phyloP scores from a whole-genome alignment of 495 filamentous ascomycete genomes.

The Bacidia rubella region DNA sequence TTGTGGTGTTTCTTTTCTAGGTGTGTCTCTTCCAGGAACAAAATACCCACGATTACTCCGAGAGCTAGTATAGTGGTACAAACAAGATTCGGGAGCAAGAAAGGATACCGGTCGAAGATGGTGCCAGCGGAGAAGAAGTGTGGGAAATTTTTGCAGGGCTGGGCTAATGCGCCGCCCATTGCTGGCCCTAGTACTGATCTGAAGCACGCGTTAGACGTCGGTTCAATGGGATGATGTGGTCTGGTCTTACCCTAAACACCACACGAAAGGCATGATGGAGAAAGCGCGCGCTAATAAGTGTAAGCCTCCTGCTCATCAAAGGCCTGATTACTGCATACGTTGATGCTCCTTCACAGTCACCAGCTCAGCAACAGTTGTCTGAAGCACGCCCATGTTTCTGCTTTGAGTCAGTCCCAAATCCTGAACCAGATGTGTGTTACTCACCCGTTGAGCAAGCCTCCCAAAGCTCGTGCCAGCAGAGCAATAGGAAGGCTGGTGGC shows the following conservation, averaged over 20 bases:
- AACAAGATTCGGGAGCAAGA: constrained; percentile 86
- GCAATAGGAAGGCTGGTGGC: constrained; percentile 67
- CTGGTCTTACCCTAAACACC: constrained; percentile 68
- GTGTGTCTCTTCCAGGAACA: constrained; percentile 95
- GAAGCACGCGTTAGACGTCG: neutral
- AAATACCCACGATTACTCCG: constrained; percentile 66
- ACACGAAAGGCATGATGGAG: constrained; percentile 94
- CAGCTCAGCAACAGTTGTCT: constrained; percentile 88
- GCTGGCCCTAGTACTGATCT: constrained; percentile 75
- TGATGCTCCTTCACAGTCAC: constrained; percentile 86
- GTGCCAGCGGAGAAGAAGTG: constrained; percentile 54
- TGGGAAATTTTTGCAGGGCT: constrained; percentile 76
- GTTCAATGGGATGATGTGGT: neutral
- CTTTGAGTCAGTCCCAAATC: neutral
- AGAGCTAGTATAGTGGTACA: constrained; percentile 65
- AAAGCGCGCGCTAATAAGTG: constrained; percentile 59
- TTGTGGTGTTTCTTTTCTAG: constrained; percentile 61
- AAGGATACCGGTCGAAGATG: constrained; percentile 75
- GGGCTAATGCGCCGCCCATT: constrained; percentile 78
- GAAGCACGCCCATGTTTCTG: constrained; percentile 82
- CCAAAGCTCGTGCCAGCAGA: constrained; percentile 74
- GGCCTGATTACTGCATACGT: constrained; percentile 35
- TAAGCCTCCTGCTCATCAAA: constrained; percentile 2
- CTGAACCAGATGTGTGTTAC: constrained; percentile 15
- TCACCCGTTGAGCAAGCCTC: constrained; percentile 84